Evolutionary conservation across 768 basidiomycete genomes (phyloP), one percentile per base, ranked within the genome.

Genomic region (Tulasnella sp.): DNA sequence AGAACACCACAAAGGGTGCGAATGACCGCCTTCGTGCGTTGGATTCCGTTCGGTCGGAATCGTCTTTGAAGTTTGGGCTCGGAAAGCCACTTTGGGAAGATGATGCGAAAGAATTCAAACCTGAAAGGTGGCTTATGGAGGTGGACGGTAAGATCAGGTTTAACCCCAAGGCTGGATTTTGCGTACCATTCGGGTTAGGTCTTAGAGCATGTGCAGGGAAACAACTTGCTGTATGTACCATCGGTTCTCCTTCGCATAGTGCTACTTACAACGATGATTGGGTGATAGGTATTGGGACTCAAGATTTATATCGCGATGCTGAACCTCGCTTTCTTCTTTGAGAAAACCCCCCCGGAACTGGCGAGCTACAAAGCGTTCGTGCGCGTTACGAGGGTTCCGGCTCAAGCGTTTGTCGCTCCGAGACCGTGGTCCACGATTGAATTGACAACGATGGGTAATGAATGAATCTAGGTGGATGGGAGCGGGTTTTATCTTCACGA

Each of bases 261-360:
- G n/a, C n/a, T n/a, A n/a, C n/a, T n/a, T n/a, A n/a, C n/a, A n/a
- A n/a, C n/a, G n/a, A n/a, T n/a, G n/a, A n/a, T n/a, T n/a, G n/a
- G n/a, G n/a, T n/a, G n/a, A 42, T 29, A 52, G 50, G 32, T 52
- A 27, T 40, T 52, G 34, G 50, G 37, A 52, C 50, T 52, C 50
- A 52, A 52, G 50, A 40, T 52, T 23, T 36, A 36, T 34, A 52
- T 52, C 37, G 50, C 50, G n/a, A 34, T 36, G n/a, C 37, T 52
- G 27, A 52, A 27, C 50, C 37, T 52, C n/a, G 50, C 50, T 32
- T 52, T 52, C 50, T 52, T 52, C 50, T 34, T 52, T 36, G 50
- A 52, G 32, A 52, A 52, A 36, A 52, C 37, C 19, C 50, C 50
- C 2, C 32, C 34, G 17, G 50, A 52, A 36, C 50, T 52, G 32